These are phyloP conservation scores for Lodderomyces theae DNA, from an alignment of 1,139 yeast genomes.

Conservation along the genomic window DNA sequence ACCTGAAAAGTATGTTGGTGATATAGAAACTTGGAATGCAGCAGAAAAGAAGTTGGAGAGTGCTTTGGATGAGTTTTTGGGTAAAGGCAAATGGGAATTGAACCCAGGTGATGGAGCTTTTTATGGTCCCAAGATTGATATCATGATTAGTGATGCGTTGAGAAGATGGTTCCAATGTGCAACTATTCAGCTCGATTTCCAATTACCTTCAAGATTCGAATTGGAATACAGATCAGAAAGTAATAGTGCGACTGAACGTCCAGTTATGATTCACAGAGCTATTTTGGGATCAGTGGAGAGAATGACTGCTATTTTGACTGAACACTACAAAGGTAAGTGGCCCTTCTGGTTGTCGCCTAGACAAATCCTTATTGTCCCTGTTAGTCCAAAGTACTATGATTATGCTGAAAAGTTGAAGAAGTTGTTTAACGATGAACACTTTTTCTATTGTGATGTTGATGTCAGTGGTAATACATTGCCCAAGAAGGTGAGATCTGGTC, in stretches of 20 bases:
- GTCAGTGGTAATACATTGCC: constrained; percentile 91
- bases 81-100: constrained; percentile 84
- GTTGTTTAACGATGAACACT: constrained; percentile 56
- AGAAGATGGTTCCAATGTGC: constrained; percentile 98
- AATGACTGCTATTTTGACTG: constrained; percentile 96
- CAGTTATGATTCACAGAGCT: constrained; percentile 99
- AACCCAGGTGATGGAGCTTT: constrained; percentile 98
- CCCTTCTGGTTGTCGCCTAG: constrained; percentile 99
- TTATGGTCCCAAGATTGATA: constrained; percentile 98
- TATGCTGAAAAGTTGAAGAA: constrained; percentile 82
- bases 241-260: constrained; percentile 54
- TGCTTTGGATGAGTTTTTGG: constrained; percentile 64
- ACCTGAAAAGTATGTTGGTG: constrained; percentile 91
- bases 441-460: constrained; percentile 90
- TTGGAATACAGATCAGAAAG: constrained; percentile 80
- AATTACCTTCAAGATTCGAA: constrained; percentile 87
- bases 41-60: constrained; percentile 78
- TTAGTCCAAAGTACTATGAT: constrained; percentile 86
- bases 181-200: constrained; percentile 96
- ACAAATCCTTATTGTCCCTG: constrained; percentile 92
- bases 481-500: constrained; percentile 96
- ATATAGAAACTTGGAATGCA: constrained; percentile 77
- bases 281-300: constrained; percentile 96
- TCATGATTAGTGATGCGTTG: constrained; percentile 86
- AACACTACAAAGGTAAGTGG: constrained; percentile 97